Evolutionary conservation across 1,284 basidiomycete species (phyloP), one percentile per base, ranked within the genome.

Genomic region (Puccinia brachypodii): DNA sequence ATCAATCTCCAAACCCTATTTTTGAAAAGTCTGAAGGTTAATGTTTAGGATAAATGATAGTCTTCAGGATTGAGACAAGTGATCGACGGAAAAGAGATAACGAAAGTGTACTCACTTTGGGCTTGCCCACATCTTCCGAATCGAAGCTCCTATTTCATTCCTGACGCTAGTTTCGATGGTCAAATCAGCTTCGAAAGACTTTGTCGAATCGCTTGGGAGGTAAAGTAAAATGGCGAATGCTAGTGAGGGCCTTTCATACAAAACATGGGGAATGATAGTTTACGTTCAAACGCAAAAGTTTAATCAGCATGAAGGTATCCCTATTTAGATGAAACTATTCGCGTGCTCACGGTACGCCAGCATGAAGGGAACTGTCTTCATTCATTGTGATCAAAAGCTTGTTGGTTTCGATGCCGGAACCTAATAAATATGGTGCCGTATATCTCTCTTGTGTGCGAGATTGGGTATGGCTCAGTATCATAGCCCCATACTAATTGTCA

Each of bases 381-480:
- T 74, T 76, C 64, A 82, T 66, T 7, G 80, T 82, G 38, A 82
- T 68, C 64, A 82, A 40, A 9, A 82, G 72, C 60, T 73, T 82
- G 64, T 76, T 82, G 44, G 80, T 82, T 82, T 82, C 80, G 19
- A 82, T 82, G 2, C 80, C 80, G n/a, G 80, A 82, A 44, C 80
- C 80, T 16, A 82, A 40, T 4, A 82, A 53, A 60, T 75, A 82
- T 22, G 72, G 80, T 7, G 80, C 53, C 0, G 80, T 75, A 50
- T 56, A 75, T 8, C 73, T 38, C 25, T 82, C 72, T 56, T 76
- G 80, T n/a, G 58, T 68, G 31, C 60, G 58, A 33, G 80, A 82
- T 47, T 73, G 80, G 62, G 80, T 82, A 47, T 82, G 80, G 16
- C 47, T 68, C 9, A 82, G 64, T 38, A 73, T 53, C 60, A 82